phyloP scores from a whole-genome alignment of 1,284 basidiomycete genomes.

The Sutorius eximius region DNA sequence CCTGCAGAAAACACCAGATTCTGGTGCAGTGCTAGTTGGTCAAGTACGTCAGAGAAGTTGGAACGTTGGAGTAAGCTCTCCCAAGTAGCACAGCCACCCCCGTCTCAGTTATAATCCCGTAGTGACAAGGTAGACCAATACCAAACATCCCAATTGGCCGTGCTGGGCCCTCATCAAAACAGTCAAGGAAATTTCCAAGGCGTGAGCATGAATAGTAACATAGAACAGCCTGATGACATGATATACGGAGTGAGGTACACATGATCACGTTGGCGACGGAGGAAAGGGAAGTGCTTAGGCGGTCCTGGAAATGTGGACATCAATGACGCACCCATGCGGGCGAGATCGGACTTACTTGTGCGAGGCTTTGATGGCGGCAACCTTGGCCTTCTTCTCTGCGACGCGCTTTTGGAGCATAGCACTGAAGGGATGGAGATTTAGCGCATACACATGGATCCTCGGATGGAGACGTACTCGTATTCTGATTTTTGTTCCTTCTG shows the following conservation, averaged over 20 bases:
- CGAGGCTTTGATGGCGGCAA: slow-evolving; percentile 73
- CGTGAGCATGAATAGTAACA: slow-evolving; percentile 16
- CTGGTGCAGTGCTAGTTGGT: no score
- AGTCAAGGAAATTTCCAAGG: background rate
- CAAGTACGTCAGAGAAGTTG: no score
- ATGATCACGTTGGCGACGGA: slow-evolving; percentile 6
- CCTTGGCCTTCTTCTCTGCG: slow-evolving; percentile 91
- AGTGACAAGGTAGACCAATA: no score
- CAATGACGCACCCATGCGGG: background rate
- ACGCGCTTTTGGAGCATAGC: slow-evolving; percentile 86
- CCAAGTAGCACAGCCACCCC: no score
- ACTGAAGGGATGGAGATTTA: slow-evolving; percentile 34
- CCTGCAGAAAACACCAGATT: no score
- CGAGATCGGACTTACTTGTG: slow-evolving; percentile 50
- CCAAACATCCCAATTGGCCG: no score
- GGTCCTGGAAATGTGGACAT: slow-evolving; percentile 15
- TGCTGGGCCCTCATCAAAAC: slow-evolving; percentile 46
- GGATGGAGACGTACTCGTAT: slow-evolving; percentile 64
- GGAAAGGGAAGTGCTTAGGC: slow-evolving; percentile 13
- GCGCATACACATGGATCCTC: background rate
- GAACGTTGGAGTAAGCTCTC: no score
- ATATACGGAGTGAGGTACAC: slow-evolving; percentile 23
- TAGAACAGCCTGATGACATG: slow-evolving; percentile 25
- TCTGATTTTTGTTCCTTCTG: slow-evolving; percentile 96
- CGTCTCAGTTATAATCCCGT: no score